Evolutionary conservation across 306 rosid genomes (phyloP), one percentile per base, ranked within the genome.

Genomic region (Oemleria cerasiformis): DNA sequence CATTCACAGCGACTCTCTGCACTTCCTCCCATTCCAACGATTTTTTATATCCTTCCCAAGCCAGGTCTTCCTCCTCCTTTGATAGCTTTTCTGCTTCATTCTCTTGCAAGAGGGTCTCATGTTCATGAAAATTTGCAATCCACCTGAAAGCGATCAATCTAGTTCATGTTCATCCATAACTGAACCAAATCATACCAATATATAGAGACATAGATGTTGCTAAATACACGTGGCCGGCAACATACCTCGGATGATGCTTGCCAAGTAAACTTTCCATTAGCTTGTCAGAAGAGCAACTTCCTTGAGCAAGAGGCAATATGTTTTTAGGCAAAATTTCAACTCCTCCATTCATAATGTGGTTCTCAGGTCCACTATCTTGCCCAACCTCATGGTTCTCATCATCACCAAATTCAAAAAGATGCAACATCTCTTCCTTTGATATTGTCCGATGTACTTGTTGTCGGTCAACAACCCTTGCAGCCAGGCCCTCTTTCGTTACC

Each of bases 401-500:
- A 73, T 94, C 97, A 57, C 98, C 98, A 76, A 94, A 94, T 57
- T 86, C 98, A 78, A 94, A 94, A 69, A 94, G 98, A 85, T 94
- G 98, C 77, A 91, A 72, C 98, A 91, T 91, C 86, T 94, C 98
- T 82, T 94, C 98, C 81, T 90, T 88, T 57, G 98, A 94, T 17
- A 94, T 89, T 39, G 98, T 94, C 80, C 98, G 77, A 70, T 85
- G 86, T 57, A 94, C 97, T 80, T 94, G 98, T 72, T 94, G 97
- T 77, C 96, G 86, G 70, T 94, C 98, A 19, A 94, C 96, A 70
- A 94, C 98, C 78, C 98, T 89, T 70, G 98, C 98, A 75, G 98
- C 92, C 75, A 94, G 91, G 55, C 97, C 92, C 82, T 94, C 98
- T 85, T 94, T 94, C n/a, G 98, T 94, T 48, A 94, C 98, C 98